Conservation (phyloP, 352 stramenopile genomes). For the Phytopythium helicoides region DNA sequence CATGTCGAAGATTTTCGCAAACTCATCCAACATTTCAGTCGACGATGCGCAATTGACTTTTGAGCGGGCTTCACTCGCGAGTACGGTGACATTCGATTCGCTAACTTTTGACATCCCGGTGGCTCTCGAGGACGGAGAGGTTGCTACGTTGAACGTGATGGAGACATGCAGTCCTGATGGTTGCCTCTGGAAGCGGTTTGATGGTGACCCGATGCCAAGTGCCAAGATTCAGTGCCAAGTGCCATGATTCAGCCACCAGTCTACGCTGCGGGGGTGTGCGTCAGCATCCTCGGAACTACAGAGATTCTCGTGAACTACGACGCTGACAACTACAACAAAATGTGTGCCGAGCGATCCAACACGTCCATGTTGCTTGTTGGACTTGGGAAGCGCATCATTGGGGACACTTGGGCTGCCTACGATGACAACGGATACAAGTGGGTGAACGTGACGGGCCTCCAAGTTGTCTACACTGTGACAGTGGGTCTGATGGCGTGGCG, state of each 20-base stretch:
- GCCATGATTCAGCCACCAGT: constrained; percentile 4
- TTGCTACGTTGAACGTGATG: background rate
- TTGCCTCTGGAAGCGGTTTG: background rate
- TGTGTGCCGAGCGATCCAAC: constrained; percentile 3
- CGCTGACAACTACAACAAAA: background rate
- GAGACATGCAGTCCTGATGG: constrained; percentile 4
- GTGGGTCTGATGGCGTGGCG: constrained; percentile 17
- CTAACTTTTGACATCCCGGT: constrained; percentile 17
- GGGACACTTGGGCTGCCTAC: background rate
- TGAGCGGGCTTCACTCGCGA: constrained; percentile 7
- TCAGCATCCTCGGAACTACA: constrained; percentile 9
- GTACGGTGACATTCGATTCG: constrained; percentile 13
- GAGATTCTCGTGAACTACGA: constrained; percentile 5
- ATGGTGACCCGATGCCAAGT: background rate
- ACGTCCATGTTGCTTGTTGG: constrained; percentile 8
- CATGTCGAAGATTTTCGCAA: constrained; percentile 1
- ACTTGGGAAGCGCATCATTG: constrained; percentile 3
- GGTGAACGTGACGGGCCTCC: background rate
- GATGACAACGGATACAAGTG: background rate
- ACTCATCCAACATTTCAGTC: constrained; percentile 5
- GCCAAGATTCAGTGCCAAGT: background rate
- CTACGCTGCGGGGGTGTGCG: constrained; percentile 10
- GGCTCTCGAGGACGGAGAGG: background rate
- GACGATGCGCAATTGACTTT: background rate
- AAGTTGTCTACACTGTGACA: constrained; percentile 12